Evolutionary conservation across 805 yeast genomes (phyloP).

Genomic region (Candida orba): DNA sequence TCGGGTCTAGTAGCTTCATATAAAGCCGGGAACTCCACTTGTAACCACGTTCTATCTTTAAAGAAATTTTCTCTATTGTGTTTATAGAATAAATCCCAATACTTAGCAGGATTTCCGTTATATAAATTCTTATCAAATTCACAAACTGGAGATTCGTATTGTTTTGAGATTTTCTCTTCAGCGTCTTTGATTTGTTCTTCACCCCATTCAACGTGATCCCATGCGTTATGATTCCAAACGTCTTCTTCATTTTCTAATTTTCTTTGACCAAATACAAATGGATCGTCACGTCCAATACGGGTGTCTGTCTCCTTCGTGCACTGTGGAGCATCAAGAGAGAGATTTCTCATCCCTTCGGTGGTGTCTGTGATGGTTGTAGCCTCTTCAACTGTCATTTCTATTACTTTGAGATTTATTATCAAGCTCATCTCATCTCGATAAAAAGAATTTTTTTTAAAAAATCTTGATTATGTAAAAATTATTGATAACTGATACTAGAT

Average conservation of each 20-base stretch:
- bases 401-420: too few species aligned
- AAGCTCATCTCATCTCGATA: too few species aligned
- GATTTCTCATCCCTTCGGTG: too few species aligned
- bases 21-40: conserved; percentile 84
- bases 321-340: too few species aligned
- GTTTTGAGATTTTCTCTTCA: conserved; percentile 62
- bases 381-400: too few species aligned
- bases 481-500: too few species aligned
- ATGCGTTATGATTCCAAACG: conserved; percentile 88
- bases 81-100: conserved; percentile 91
- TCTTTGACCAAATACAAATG: conserved; percentile 90
- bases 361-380: too few species aligned
- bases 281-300: conserved; percentile 76
- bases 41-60: conserved; percentile 94
- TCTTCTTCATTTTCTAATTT: conserved; percentile 62
- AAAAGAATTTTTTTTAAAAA: too few species aligned
- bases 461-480: too few species aligned
- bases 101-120: conserved; percentile 83
- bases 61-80: conserved; percentile 90
- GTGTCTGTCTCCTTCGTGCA: conserved; percentile 26
- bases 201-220: conserved; percentile 98
- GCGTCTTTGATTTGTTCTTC: conserved; percentile 79
- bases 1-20: conserved; percentile 72
- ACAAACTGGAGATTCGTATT: conserved; percentile 75
- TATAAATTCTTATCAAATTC: conserved; percentile 76